Evolutionary conservation across 2,329 filamentous ascomycete species (phyloP).

Genomic region (Malbranchea zuffiana): DNA sequence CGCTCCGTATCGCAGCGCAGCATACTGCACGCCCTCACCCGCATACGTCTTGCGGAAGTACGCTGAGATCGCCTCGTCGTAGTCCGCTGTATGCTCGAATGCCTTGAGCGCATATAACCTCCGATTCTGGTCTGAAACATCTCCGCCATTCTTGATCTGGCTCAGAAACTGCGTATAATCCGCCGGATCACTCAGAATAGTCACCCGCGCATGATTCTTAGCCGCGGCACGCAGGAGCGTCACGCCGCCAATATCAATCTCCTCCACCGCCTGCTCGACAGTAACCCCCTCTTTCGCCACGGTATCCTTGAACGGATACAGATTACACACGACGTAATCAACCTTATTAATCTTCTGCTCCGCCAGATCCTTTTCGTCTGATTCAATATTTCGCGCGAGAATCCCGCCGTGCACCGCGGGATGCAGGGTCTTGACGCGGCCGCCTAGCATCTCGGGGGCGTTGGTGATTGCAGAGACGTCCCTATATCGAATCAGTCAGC

Average conservation of each 20-base stretch:
- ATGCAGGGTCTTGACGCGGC: constrained; percentile 89
- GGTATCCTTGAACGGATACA: constrained; percentile 98
- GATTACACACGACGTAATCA: constrained; percentile 93
- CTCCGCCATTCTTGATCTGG: constrained; percentile 68
- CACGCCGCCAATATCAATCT: constrained; percentile 97
- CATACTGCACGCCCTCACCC: constrained; percentile 67
- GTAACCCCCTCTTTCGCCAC: constrained; percentile 95
- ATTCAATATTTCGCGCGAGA: constrained; percentile 83
- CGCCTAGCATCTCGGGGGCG: constrained; percentile 92
- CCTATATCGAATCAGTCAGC: constrained; percentile 36
- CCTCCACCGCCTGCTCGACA: constrained; percentile 90
- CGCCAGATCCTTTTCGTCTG: constrained; percentile 92
- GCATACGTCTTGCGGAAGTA: constrained; percentile 99
- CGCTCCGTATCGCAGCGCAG: constrained; percentile 82
- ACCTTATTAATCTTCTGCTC: constrained; percentile 93
- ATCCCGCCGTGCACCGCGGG: constrained; percentile 79
- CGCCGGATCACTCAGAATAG: constrained; percentile 83
- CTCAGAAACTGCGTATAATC: constrained; percentile 92
- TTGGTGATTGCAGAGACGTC: constrained; percentile 96
- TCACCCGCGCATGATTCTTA: constrained; percentile 94
- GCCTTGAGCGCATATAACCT: constrained; percentile 92
- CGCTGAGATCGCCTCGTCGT: constrained; percentile 84
- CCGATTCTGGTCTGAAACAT: constrained; percentile 73
- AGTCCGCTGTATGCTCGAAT: constrained; percentile 95
- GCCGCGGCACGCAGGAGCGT: constrained; percentile 92